Percentiles rank a stretch among this genome's conserved stretches.
These are phyloP conservation scores for Hansenula anomala DNA, from an alignment of 1,139 yeast species.

Conservation along the genomic window DNA sequence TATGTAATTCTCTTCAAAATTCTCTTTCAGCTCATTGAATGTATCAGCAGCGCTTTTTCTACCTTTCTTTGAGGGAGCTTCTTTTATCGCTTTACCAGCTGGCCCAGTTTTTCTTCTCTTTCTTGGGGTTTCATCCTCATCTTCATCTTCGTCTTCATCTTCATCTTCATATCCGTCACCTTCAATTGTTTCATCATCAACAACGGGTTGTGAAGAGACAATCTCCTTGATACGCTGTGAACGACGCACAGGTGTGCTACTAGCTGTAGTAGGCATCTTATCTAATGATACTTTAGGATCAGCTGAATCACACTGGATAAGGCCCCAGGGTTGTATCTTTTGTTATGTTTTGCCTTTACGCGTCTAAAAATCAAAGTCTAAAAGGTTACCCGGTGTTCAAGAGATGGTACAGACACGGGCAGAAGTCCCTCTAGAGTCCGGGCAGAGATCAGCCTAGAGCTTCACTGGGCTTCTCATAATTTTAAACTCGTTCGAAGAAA, in stretches of 20 bases:
- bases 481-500: too few species aligned
- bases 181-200: constrained; percentile 5
- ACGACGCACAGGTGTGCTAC: constrained; percentile 1
- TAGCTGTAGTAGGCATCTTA: background rate
- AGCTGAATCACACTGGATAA: too few species aligned
- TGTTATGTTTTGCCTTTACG: too few species aligned
- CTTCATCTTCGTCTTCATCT: constrained; percentile 3
- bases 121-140: constrained; percentile 4
- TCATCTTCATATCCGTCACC: constrained; percentile 20
- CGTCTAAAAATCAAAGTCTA: too few species aligned
- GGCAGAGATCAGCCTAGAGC: too few species aligned
- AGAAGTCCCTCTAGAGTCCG: too few species aligned
- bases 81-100: constrained; percentile 5
- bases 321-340: too few species aligned
- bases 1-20: constrained; percentile 47
- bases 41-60: constrained; percentile 5
- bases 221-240: constrained; percentile 1
- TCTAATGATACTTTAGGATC: too few species aligned
- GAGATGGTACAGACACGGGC: too few species aligned
- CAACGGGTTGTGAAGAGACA: constrained; percentile 2
- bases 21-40: constrained; percentile 27
- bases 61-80: background rate
- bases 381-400: too few species aligned
- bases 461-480: too few species aligned
- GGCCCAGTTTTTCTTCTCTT: constrained; percentile 11